Evolutionary conservation across 768 basidiomycete species (phyloP).

Genomic region (Coprinellus micaceus): DNA sequence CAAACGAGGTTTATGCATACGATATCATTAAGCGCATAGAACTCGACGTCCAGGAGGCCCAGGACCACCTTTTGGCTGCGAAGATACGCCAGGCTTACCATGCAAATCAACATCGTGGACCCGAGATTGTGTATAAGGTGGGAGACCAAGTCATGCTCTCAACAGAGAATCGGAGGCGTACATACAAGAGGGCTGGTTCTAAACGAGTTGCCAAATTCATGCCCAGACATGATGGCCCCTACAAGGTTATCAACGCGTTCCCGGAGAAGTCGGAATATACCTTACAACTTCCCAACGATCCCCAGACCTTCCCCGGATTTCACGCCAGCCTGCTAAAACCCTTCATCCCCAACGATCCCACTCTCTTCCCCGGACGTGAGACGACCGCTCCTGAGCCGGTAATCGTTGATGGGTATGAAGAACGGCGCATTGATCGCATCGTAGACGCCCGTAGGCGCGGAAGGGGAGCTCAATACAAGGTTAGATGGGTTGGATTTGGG

Average conservation of each 20-base stretch:
- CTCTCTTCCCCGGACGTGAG: conserved; percentile 24
- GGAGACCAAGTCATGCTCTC: too few relatives aligned
- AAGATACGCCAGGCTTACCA: conserved; percentile 28
- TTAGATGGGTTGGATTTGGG: conserved; percentile 28
- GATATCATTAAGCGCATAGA: conserved; percentile 5
- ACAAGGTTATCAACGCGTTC: conserved; percentile 18
- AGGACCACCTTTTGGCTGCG: conserved; percentile 26
- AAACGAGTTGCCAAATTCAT: conserved; percentile 35
- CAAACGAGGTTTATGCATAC: not conserved
- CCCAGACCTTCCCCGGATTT: conserved; percentile 29
- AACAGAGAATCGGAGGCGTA: conserved; percentile 19
- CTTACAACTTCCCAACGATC: conserved; percentile 17
- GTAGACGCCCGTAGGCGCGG: conserved; percentile 22
- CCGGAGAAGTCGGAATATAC: too few relatives aligned
- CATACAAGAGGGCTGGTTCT: conserved; percentile 23
- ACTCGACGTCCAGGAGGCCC: conserved; percentile 20
- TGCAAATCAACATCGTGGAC: conserved; percentile 24
- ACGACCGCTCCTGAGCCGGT: conserved; percentile 15
- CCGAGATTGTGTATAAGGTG: conserved; percentile 22
- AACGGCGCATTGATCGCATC: conserved; percentile 24
- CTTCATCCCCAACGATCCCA: conserved; percentile 24
- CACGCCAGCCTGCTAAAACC: conserved; percentile 28
- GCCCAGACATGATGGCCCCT: conserved; percentile 29
- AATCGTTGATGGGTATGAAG: conserved; percentile 21
- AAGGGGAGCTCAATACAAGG: conserved; percentile 24